These are phyloP conservation scores for Geoglossum glabrum DNA, from an alignment of 495 filamentous ascomycete genomes.

Conservation along the genomic window DNA sequence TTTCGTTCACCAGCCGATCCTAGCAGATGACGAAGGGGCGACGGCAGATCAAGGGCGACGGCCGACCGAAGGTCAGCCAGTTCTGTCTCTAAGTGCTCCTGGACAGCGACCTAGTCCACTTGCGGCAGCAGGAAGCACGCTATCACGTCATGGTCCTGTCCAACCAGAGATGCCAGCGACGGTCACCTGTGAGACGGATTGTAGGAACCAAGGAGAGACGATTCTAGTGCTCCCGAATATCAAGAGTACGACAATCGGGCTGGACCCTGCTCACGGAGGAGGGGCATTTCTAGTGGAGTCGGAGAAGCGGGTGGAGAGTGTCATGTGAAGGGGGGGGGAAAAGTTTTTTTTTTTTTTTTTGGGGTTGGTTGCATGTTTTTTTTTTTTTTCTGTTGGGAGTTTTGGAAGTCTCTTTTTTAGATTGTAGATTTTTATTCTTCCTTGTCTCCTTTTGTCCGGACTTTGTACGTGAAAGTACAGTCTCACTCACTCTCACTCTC, in stretches of 20 bases:
- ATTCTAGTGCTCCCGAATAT: slow-evolving; percentile 59
- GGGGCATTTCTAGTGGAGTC: slow-evolving; percentile 36
- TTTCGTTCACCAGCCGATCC: slow-evolving; percentile 16
- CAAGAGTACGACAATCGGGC: slow-evolving; percentile 51
- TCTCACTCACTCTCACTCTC: no score
- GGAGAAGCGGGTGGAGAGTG: background rate
- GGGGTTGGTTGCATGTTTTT: background rate
- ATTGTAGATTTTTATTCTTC: no score
- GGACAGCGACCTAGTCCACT: background rate
- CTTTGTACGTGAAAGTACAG: no score
- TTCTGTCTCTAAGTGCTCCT: background rate
- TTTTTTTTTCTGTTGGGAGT: no score
- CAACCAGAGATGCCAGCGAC: background rate
- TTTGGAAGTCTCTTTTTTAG: no score
- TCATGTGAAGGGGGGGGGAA: background rate
- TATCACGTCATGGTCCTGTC: background rate
- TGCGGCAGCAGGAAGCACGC: background rate
- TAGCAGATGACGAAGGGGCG: background rate
- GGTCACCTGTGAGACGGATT: slow-evolving; percentile 58
- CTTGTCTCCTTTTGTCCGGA: no score
- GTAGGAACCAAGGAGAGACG: slow-evolving; percentile 52
- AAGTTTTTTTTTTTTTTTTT: background rate
- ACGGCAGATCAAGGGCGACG: background rate
- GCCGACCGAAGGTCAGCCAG: background rate
- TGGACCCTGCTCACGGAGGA: slow-evolving; percentile 41